phyloP scores from a whole-genome alignment of 768 basidiomycete genomes.

The Cystobasidium onofrii region DNA sequence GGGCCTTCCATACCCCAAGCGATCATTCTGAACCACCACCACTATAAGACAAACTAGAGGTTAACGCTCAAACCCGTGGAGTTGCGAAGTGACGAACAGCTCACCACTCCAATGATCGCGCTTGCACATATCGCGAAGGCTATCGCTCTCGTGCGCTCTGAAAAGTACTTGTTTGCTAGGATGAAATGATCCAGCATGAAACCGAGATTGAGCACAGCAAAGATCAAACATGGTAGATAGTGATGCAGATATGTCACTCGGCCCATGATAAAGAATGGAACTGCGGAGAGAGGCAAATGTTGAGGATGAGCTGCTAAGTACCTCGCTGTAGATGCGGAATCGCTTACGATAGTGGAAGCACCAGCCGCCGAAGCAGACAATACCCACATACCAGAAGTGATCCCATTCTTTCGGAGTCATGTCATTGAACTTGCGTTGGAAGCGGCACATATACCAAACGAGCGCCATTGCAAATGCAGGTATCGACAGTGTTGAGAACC shows the following conservation, averaged over 20 bases:
- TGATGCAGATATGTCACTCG: constrained; percentile 67
- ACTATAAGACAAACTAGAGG: constrained; percentile 43
- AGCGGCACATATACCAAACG: constrained; percentile 66
- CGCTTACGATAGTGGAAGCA: constrained; percentile 71
- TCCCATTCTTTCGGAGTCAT: constrained; percentile 95
- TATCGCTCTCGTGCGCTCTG: constrained; percentile 60
- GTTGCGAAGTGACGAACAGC: neutral
- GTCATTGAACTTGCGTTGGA: constrained; percentile 81
- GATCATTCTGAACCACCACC: constrained; percentile 89
- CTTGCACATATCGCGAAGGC: constrained; percentile 59
- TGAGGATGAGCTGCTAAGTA: no score
- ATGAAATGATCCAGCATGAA: constrained; percentile 88
- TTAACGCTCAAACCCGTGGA: neutral
- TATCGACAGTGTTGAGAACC: constrained; percentile 67
- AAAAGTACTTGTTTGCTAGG: constrained; percentile 64
- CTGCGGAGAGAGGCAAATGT: constrained; percentile 47
- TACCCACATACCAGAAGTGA: constrained; percentile 83
- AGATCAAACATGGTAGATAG: constrained; percentile 82
- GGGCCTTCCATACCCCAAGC: constrained; percentile 91
- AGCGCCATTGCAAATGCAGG: constrained; percentile 53
- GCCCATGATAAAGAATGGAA: constrained; percentile 93
- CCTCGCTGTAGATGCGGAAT: no score
- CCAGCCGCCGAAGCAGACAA: constrained; percentile 88
- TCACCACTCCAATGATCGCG: constrained; percentile 54
- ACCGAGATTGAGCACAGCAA: constrained; percentile 81